These are phyloP conservation scores for Oryza australiensis DNA, from an alignment of 176 grass and related monocot genomes.

Conservation along the genomic window DNA sequence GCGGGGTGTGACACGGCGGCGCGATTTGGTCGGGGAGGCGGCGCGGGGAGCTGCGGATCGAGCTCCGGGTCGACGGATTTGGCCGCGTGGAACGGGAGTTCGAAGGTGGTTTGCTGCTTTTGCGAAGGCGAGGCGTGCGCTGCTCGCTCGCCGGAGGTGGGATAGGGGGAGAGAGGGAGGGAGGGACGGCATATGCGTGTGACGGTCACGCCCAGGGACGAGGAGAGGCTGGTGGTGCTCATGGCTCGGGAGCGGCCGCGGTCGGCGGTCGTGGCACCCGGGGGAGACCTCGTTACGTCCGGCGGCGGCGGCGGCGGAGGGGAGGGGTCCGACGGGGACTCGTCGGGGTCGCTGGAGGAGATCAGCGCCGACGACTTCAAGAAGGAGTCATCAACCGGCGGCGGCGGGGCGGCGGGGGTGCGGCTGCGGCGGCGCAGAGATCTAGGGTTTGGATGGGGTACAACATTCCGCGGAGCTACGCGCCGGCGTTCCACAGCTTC, in stretches of 20 bases:
- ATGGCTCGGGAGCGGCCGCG: conserved; percentile 60
- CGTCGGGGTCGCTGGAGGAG: conserved; percentile 65
- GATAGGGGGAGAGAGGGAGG: neutral
- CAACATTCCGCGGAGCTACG: conserved; percentile 72
- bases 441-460: conserved; percentile 87
- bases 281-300: conserved; percentile 34
- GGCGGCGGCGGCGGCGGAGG: conserved; percentile 35
- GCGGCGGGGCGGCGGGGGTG: neutral
- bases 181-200: conserved; percentile 39
- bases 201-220: conserved; percentile 49
- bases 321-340: conserved; percentile 65
- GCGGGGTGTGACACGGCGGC: neutral
- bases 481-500: conserved; percentile 70
- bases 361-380: conserved; percentile 71
- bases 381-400: conserved; percentile 28
- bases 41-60: conserved; percentile 10
- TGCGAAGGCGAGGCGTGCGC: no score
- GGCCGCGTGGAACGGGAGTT: conserved; percentile 38
- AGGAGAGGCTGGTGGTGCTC: conserved; percentile 43
- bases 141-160: neutral
- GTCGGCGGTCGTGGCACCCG: conserved; percentile 49
- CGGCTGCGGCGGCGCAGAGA: conserved; percentile 21
- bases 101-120: neutral
- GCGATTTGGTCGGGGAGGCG: neutral
- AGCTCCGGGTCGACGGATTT: conserved; percentile 26